Percentiles rank a stretch among this genome's conserved stretches.
Conservation (phyloP, 2,329 filamentous ascomycete species). For the Zasmidium angulare region DNA sequence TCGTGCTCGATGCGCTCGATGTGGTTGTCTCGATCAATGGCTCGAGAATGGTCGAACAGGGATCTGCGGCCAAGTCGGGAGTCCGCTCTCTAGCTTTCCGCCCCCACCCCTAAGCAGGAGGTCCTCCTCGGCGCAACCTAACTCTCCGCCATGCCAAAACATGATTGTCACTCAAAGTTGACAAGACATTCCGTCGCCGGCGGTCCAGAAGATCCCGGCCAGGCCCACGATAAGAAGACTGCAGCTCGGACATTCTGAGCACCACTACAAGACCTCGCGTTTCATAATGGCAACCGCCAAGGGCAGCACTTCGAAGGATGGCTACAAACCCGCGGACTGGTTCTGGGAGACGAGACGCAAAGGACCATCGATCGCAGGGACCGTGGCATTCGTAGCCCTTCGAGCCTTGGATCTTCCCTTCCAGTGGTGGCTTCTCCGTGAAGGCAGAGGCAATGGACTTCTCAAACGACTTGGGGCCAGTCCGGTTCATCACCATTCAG, state of each 20-base stretch:
- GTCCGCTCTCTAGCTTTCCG: background rate
- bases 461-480: slow-evolving; percentile 9
- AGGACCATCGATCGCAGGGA: slow-evolving; percentile 16
- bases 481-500: background rate
- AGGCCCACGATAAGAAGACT: no score
- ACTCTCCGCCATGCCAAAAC: background rate
- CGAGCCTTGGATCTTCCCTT: slow-evolving; percentile 22
- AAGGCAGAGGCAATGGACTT: slow-evolving; percentile 9
- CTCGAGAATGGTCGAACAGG: background rate
- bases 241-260: no score
- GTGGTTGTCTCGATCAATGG: background rate
- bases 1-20: background rate
- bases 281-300: no score
- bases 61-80: background rate
- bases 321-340: slow-evolving; percentile 8
- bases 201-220: no score
- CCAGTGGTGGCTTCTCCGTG: slow-evolving; percentile 22
- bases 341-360: slow-evolving; percentile 9
- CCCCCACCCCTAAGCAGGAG: background rate
- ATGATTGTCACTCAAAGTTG: no score
- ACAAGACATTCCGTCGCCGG: no score
- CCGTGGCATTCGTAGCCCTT: slow-evolving; percentile 17
- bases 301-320: background rate
- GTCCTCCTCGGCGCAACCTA: background rate
- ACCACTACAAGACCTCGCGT: no score